Conservation (phyloP, 2,329 filamentous ascomycete species). For the Pleoardoris graminearum region DNA sequence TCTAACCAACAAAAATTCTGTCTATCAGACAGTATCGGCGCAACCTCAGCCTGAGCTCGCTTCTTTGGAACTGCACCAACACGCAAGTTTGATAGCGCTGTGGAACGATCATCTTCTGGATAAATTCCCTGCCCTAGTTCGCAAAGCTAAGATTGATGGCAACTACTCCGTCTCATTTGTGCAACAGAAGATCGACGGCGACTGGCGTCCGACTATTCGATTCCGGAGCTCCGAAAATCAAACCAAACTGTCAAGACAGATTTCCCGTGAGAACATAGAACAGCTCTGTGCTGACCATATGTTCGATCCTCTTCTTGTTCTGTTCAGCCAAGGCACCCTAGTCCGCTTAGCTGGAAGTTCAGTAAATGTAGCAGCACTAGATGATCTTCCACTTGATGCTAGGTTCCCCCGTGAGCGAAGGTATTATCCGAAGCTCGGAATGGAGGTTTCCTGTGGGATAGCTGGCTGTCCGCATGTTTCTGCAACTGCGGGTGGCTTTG, state of each 20-base stretch:
- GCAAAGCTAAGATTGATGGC: not conserved
- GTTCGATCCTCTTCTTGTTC: constrained; percentile 2
- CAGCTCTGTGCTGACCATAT: too few relatives aligned
- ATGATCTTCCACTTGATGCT: constrained; percentile 10
- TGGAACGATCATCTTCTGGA: constrained; percentile 8
- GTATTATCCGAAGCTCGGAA: constrained; percentile 5
- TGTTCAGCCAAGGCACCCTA: constrained; percentile 11
- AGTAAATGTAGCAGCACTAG: not conserved
- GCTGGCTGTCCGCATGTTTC: constrained; percentile 9
- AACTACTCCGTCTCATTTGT: constrained; percentile 12
- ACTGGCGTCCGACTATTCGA: constrained; percentile 6
- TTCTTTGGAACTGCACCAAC: constrained; percentile 4
- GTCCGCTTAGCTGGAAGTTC: constrained; percentile 9
- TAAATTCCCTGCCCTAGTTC: constrained; percentile 3
- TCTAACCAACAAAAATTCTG: too few relatives aligned
- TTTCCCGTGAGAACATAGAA: constrained; percentile 1
- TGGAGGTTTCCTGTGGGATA: constrained; percentile 12
- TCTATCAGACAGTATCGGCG: constrained; percentile 6
- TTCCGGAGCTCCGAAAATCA: constrained; percentile 11
- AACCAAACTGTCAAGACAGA: not conserved
- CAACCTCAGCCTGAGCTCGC: constrained; percentile 8
- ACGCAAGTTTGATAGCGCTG: constrained; percentile 1
- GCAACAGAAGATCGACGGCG: constrained; percentile 3
- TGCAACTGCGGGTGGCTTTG: constrained; percentile 12
- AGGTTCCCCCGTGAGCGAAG: constrained; percentile 13